Evolutionary conservation across 176 grass and related monocot genomes (phyloP).

Genomic region (Rhynchospora pubera): DNA sequence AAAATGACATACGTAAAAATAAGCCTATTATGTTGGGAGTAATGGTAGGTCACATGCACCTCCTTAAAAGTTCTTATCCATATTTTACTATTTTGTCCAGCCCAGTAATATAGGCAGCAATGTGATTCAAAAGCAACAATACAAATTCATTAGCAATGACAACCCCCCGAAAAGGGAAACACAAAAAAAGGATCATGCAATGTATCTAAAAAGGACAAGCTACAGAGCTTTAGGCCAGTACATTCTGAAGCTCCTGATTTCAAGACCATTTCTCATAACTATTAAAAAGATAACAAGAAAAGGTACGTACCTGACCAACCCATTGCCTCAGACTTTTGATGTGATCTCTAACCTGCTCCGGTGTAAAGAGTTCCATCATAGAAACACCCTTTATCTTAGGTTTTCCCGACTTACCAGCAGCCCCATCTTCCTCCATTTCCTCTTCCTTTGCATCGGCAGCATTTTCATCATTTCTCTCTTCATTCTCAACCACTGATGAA

Average conservation of each 20-base stretch:
- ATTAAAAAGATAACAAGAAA: conserved; percentile 11
- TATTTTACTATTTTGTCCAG: background rate
- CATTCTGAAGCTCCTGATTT: background rate
- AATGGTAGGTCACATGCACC: background rate
- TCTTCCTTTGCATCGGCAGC: conserved; percentile 67
- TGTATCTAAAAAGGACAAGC: background rate
- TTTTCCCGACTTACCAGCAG: conserved; percentile 83
- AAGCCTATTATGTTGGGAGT: background rate
- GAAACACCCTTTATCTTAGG: conserved; percentile 99
- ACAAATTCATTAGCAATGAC: background rate
- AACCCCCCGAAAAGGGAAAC: background rate
- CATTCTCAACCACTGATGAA: conserved; percentile 41
- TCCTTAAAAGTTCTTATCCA: background rate
- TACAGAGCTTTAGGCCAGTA: background rate
- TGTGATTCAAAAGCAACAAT: background rate
- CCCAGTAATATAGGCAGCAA: background rate
- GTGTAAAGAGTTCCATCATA: conserved; percentile 93
- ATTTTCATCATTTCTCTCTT: conserved; percentile 32
- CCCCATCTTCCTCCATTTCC: conserved; percentile 38
- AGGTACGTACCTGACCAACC: conserved; percentile 86
- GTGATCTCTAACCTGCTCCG: conserved; percentile 86
- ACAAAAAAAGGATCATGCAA: conserved; percentile 11
- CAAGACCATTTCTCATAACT: background rate
- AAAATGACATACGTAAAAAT: conserved; percentile 2
- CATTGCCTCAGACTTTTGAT: conserved; percentile 81